Evolutionary conservation across 345 rosid genomes (phyloP).

Genomic region (Populus pruinosa): DNA sequence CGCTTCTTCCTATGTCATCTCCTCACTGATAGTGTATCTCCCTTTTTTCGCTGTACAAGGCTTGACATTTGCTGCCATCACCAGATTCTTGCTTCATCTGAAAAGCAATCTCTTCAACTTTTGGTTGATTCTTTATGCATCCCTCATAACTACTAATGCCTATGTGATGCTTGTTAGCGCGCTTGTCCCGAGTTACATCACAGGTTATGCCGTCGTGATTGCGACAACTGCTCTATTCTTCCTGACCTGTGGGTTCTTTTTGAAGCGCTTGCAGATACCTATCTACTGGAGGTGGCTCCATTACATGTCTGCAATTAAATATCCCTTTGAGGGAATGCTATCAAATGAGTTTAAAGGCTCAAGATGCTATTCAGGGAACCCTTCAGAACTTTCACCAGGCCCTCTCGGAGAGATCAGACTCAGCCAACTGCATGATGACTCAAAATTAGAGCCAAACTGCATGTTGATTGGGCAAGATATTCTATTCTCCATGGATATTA

Average conservation of each 20-base stretch:
- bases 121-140: slow-evolving; percentile 54
- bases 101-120: slow-evolving; percentile 41
- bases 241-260: slow-evolving; percentile 60
- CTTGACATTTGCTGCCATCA: slow-evolving; percentile 46
- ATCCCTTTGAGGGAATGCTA: slow-evolving; percentile 60
- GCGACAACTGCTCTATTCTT: slow-evolving; percentile 67
- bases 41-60: slow-evolving; percentile 66
- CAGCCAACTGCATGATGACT: slow-evolving; percentile 27
- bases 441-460: slow-evolving; percentile 10
- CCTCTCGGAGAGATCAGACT: slow-evolving; percentile 39
- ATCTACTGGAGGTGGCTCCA: slow-evolving; percentile 60
- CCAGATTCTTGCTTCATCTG: slow-evolving; percentile 31
- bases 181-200: slow-evolving; percentile 57
- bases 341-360: slow-evolving; percentile 46
- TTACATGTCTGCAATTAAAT: slow-evolving; percentile 58
- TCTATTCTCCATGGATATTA: slow-evolving; percentile 41
- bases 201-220: slow-evolving; percentile 59
- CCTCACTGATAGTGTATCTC: slow-evolving; percentile 57
- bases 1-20: slow-evolving; percentile 59
- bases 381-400: slow-evolving; percentile 46
- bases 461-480: slow-evolving; percentile 50
- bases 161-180: slow-evolving; percentile 72
- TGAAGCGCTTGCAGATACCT: slow-evolving; percentile 44
- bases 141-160: slow-evolving; percentile 57
- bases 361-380: slow-evolving; percentile 32